phyloP scores from a whole-genome alignment of 441 rosid genomes.

The Biscutella laevigata region DNA sequence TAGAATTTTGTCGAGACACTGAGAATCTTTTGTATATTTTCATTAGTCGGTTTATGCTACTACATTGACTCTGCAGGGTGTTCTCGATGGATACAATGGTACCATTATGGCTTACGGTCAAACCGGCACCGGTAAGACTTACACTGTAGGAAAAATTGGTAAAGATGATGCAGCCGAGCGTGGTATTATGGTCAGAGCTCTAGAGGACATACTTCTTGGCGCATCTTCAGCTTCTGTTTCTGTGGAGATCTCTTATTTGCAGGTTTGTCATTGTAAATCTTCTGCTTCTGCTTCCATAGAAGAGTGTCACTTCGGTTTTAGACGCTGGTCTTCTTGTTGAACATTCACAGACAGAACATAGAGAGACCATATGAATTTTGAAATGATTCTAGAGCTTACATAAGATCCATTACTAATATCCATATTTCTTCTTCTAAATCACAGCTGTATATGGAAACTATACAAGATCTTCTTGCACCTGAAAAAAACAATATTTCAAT shows the following conservation, averaged over 20 bases:
- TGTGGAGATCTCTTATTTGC: slow-evolving; percentile 74
- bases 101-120: slow-evolving; percentile 96
- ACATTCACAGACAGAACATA: not conserved
- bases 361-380: not conserved
- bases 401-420: not conserved
- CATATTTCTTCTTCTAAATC: slow-evolving; percentile 14
- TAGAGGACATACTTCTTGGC: slow-evolving; percentile 58
- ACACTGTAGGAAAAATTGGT: slow-evolving; percentile 73
- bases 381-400: not conserved
- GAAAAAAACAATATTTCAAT: slow-evolving; percentile 62
- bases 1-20: not conserved
- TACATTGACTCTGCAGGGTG: slow-evolving; percentile 51
- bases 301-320: slow-evolving; percentile 1
- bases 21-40: not conserved
- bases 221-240: slow-evolving; percentile 42
- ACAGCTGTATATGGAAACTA: slow-evolving; percentile 78
- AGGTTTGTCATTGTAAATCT: slow-evolving; percentile 41
- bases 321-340: slow-evolving; percentile 1
- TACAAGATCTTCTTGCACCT: slow-evolving; percentile 88
- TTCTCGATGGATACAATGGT: slow-evolving; percentile 82
- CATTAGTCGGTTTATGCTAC: not conserved
- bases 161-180: slow-evolving; percentile 78
- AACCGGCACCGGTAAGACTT: slow-evolving; percentile 89
- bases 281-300: slow-evolving; percentile 33
- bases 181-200: slow-evolving; percentile 83